Conservation (phyloP, 116 monocot genomes). For the Trichopus zeylanicus region DNA sequence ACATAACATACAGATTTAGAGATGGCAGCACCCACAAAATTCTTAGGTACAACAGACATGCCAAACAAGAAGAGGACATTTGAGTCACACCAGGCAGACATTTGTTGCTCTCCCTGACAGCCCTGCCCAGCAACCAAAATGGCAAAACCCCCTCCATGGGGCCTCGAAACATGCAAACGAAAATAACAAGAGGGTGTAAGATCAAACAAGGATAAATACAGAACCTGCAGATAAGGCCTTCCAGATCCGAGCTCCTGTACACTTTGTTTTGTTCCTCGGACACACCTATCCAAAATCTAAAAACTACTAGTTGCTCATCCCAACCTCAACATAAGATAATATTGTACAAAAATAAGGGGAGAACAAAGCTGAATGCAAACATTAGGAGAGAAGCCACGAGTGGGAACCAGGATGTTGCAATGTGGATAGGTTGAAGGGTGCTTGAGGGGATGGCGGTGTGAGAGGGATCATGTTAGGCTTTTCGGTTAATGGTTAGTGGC, state of each 20-base stretch:
- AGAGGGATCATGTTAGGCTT: neutral
- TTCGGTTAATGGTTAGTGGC: slow-evolving; percentile 3
- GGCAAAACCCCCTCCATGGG: neutral
- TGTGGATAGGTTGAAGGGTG: neutral
- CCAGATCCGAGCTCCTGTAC: slow-evolving; percentile 7
- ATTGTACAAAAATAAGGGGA: neutral
- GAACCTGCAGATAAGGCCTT: slow-evolving; percentile 13
- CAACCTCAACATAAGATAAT: neutral
- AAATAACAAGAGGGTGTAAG: neutral
- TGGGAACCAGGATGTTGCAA: neutral
- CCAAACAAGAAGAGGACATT: no score
- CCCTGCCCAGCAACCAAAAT: neutral
- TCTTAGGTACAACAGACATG: no score
- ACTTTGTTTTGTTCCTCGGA: slow-evolving; percentile 2
- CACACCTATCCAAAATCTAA: neutral
- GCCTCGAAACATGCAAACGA: neutral
- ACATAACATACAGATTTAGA: no score
- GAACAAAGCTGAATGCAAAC: neutral
- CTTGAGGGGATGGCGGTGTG: neutral
- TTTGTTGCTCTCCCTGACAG: no score
- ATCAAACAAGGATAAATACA: slow-evolving; percentile 1
- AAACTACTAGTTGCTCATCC: neutral
- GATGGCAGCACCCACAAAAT: no score
- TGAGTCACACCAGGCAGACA: no score
- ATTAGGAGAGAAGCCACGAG: neutral